Conservation (phyloP, 192 early-diverging fungal genomes). For the Rhizoclosmatium globosum region DNA sequence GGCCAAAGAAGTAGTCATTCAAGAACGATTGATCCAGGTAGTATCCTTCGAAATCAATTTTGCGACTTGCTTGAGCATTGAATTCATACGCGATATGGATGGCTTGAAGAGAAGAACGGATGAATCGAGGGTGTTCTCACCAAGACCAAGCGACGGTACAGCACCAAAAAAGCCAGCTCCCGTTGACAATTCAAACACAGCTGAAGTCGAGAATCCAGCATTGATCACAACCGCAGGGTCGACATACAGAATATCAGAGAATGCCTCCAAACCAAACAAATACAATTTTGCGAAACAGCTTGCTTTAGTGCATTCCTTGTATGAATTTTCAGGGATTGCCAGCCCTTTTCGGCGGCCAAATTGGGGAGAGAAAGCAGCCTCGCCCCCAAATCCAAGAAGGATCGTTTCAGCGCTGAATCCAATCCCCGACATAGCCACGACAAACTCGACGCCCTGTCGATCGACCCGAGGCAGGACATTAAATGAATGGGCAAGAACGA, state of each 20-base stretch:
- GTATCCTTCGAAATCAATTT: background rate
- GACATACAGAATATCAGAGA: too few species aligned
- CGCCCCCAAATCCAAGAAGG: background rate
- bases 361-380: background rate
- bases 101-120: background rate
- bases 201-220: too few species aligned
- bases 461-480: background rate
- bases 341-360: background rate
- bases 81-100: background rate
- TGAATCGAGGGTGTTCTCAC: background rate
- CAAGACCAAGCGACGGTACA: background rate
- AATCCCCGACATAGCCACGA: conserved; percentile 6
- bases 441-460: background rate
- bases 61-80: background rate
- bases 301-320: background rate
- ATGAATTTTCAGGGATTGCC: background rate
- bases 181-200: too few species aligned
- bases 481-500: background rate
- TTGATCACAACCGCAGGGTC: too few species aligned
- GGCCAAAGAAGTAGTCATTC: background rate
- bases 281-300: conserved; percentile 8
- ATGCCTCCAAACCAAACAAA: conserved; percentile 4
- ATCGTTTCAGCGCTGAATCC: too few species aligned
- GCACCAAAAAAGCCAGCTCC: background rate
- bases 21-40: background rate